A percentile compares a stretch with the other conserved stretches of the same genome.
phyloP scores from a whole-genome alignment of 345 rosid genomes.

The Tarenaya hassleriana region DNA sequence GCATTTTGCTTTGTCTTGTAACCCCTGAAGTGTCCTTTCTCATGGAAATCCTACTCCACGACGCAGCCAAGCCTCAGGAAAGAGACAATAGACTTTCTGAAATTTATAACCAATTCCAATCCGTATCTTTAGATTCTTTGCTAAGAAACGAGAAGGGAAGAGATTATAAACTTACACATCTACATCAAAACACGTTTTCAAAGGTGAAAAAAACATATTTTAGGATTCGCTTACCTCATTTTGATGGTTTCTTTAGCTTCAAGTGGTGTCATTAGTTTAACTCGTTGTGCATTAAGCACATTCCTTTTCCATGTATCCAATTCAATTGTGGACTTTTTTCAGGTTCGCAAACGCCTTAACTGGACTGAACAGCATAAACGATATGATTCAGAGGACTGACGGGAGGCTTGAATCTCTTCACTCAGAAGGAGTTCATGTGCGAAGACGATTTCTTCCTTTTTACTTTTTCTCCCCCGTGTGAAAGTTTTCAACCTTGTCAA shows the following conservation, averaged over 20 bases:
- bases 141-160: no score
- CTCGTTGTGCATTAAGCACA: not conserved
- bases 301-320: not conserved
- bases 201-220: no score
- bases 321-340: slow-evolving; percentile 22
- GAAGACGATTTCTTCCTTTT: slow-evolving; percentile 25
- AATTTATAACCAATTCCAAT: slow-evolving; percentile 2
- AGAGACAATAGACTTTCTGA: slow-evolving; percentile 3
- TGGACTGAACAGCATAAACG: slow-evolving; percentile 47
- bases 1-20: not conserved
- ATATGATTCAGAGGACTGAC: slow-evolving; percentile 72
- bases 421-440: slow-evolving; percentile 96
- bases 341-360: slow-evolving; percentile 77
- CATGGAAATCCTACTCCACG: slow-evolving; percentile 2
- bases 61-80: not conserved
- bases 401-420: slow-evolving; percentile 90
- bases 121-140: not conserved
- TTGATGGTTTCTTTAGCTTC: no score
- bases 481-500: not conserved
- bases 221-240: no score
- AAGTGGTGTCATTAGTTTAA: no score
- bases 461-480: not conserved
- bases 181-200: no score
- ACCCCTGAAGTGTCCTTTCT: slow-evolving; percentile 2
- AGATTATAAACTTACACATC: no score